A percentile compares a stretch with the other conserved stretches of the same genome.
phyloP scores from a whole-genome alignment of 139 green algal genomes.

The Closterium sp. region DNA sequence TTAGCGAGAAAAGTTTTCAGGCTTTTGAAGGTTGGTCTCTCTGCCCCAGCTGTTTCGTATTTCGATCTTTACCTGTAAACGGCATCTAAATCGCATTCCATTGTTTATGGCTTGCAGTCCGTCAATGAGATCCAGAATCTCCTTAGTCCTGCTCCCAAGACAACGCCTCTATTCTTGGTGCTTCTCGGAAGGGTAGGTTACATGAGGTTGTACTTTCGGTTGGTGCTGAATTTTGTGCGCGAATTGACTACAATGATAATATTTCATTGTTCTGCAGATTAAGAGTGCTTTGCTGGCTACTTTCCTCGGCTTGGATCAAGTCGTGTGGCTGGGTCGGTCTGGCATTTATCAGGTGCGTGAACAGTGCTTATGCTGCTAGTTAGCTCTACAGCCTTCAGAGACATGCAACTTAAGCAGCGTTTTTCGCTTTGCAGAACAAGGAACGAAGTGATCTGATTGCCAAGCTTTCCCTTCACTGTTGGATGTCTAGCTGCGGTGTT shows the following conservation, averaged over 20 bases:
- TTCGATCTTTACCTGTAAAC: neutral
- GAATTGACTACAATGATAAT: neutral
- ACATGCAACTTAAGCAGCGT: neutral
- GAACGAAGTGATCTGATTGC: constrained; percentile 34
- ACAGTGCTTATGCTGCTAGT: neutral
- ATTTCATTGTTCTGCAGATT: constrained; percentile 25
- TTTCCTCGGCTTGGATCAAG: constrained; percentile 39
- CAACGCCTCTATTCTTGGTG: constrained; percentile 36
- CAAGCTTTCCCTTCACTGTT: constrained; percentile 52
- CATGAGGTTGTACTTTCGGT: neutral
- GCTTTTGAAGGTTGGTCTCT: constrained; percentile 24
- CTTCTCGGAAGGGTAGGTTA: constrained; percentile 33
- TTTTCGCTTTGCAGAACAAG: constrained; percentile 35
- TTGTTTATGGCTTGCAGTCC: constrained; percentile 25
- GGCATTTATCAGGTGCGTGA: constrained; percentile 37
- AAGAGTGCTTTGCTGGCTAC: constrained; percentile 41
- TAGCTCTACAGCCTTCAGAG: neutral
- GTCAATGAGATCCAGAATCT: constrained; percentile 46
- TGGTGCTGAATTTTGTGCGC: neutral
- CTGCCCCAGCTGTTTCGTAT: neutral
- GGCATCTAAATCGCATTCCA: neutral
- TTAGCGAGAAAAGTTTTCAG: constrained; percentile 45
- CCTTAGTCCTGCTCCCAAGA: constrained; percentile 34
- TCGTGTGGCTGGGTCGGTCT: constrained; percentile 44
- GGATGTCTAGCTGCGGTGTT: constrained; percentile 16